These are phyloP conservation scores for Aureobasidium subglaciale DNA, from an alignment of 2,329 filamentous ascomycete genomes.

Conservation along the genomic window DNA sequence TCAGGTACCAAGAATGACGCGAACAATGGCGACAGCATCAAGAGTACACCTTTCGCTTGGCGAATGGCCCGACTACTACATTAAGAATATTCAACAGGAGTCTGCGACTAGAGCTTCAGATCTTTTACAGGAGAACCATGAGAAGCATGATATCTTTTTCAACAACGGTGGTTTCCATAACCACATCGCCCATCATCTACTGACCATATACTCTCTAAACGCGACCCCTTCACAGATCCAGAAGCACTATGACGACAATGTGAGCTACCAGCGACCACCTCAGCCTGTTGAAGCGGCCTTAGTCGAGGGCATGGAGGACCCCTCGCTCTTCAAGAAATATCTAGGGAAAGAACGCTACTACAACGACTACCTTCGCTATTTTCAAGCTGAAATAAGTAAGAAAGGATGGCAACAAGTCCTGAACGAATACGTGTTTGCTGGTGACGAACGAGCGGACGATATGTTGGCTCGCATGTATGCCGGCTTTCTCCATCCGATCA, in stretches of 20 bases:
- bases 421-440: conserved; percentile 61
- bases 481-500: conserved; percentile 69
- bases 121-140: conserved; percentile 69
- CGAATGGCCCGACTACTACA: conserved; percentile 41
- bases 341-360: conserved; percentile 62
- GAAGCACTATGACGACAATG: conserved; percentile 58
- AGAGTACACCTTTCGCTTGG: conserved; percentile 39
- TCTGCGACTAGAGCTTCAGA: conserved; percentile 57
- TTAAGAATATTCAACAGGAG: conserved; percentile 44
- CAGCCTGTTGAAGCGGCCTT: conserved; percentile 40
- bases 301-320: conserved; percentile 51
- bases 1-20: background rate
- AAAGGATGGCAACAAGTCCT: conserved; percentile 57
- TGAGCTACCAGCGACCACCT: conserved; percentile 55
- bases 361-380: conserved; percentile 68
- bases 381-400: conserved; percentile 61
- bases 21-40: conserved; percentile 43
- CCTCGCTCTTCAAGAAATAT: conserved; percentile 48
- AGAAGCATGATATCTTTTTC: conserved; percentile 73
- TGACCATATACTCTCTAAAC: conserved; percentile 69
- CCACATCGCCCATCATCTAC: conserved; percentile 71
- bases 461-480: conserved; percentile 63
- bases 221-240: conserved; percentile 55
- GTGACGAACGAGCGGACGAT: conserved; percentile 57
- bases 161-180: conserved; percentile 69